These are phyloP conservation scores for Candida glucosophila DNA, from an alignment of 1,139 yeast species.

Conservation along the genomic window DNA sequence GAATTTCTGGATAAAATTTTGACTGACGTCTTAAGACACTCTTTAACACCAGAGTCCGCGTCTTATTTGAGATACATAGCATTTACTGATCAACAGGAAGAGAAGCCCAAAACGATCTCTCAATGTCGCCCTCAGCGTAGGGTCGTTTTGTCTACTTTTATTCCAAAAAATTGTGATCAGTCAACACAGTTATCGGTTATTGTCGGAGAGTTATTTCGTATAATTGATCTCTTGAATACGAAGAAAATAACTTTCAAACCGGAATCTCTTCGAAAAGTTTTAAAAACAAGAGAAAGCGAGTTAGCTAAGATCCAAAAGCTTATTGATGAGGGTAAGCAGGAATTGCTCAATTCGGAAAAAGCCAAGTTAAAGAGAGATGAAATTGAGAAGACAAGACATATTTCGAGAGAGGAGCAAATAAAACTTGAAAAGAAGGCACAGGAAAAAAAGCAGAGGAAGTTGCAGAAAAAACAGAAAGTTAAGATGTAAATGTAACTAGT, in stretches of 20 bases:
- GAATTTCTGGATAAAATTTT: slow-evolving; percentile 68
- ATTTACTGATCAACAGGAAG: slow-evolving; percentile 72
- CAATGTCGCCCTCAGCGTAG: slow-evolving; percentile 50
- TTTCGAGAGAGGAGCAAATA: slow-evolving; percentile 66
- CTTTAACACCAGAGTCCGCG: slow-evolving; percentile 45
- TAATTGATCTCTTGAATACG: slow-evolving; percentile 45
- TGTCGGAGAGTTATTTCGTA: slow-evolving; percentile 41
- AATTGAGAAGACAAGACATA: slow-evolving; percentile 43
- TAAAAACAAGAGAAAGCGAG: slow-evolving; percentile 67
- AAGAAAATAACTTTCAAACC: slow-evolving; percentile 43
- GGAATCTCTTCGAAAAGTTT: slow-evolving; percentile 70
- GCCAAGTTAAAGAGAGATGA: slow-evolving; percentile 62
- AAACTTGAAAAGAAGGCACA: slow-evolving; percentile 61
- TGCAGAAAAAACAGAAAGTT: slow-evolving; percentile 30
- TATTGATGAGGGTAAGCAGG: slow-evolving; percentile 55
- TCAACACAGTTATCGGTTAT: slow-evolving; percentile 39
- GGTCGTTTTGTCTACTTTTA: slow-evolving; percentile 41
- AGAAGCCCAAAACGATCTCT: slow-evolving; percentile 49
- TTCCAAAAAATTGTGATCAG: slow-evolving; percentile 39
- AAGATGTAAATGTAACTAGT: slow-evolving; percentile 1
- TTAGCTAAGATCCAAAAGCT: slow-evolving; percentile 48
- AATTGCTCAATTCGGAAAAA: slow-evolving; percentile 59
- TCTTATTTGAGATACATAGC: slow-evolving; percentile 51
- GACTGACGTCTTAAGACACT: slow-evolving; percentile 39
- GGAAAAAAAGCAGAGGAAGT: slow-evolving; percentile 35